Evolutionary conservation across 306 rosid genomes (phyloP), one percentile per base, ranked within the genome.

Genomic region (Cucurbita moschata): DNA sequence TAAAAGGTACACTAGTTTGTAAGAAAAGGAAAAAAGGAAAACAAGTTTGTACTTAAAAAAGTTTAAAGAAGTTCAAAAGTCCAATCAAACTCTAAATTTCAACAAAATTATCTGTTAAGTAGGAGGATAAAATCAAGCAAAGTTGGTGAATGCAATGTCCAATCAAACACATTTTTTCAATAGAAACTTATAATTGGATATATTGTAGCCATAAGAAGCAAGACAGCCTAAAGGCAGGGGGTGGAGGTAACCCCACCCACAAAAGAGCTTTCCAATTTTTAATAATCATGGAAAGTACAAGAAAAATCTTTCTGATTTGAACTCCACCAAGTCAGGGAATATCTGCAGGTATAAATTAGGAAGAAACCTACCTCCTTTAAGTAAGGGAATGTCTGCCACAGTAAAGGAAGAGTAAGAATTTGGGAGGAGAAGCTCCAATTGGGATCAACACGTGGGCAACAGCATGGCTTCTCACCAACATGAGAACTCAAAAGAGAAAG

Each of bases 391-490:
- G 80, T 79, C 80, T 80, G 84, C 98, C 98, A 94, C 78, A 90
- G 52, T 82, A 87, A 87, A 77, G 97, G 96, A 85, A 94, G 59
- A 8, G 96, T 89, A 77, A 94, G 90, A 84, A 94, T 94, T 81
- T 94, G 99, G 55, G 86, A 82, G 53, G 91, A 88, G 86, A 94
- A 89, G 80, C 96, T 89, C 89, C 87, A 86, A 73, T 76, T 82
- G 72, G 87, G 82, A 82, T 89, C 86, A 53, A 77, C 76, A 71
- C 82, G 73, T 68, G 89, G 54, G 80, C 97, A 94, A 43, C 75
- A 76, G 72, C 99, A 94, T 39, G 96, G 91, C 73, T 79, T 77
- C 79, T 84, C 88, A 77, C 97, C 91, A 76, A 82, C 82, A 84
- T 94, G 99, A 71, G 84, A 76, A 67, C 87, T 81, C 79, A 87